Evolutionary conservation across 805 yeast genomes (phyloP), one percentile per base, ranked within the genome.

Genomic region (Metschnikowia arizonensis): DNA sequence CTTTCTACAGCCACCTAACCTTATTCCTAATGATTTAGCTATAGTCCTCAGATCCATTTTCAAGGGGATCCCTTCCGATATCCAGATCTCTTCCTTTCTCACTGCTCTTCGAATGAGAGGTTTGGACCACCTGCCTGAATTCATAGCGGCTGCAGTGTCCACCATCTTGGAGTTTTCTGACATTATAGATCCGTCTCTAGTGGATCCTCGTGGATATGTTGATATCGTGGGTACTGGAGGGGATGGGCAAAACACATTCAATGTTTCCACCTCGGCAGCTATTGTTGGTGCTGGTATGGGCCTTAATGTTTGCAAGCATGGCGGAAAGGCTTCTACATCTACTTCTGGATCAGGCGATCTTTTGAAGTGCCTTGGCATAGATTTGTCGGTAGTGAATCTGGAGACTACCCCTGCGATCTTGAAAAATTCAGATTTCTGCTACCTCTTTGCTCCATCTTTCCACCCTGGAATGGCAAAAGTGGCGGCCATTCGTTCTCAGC

Each of bases 221-320:
- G 99, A 93, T 63, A 87, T 93, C 25, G 99, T 93, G 5, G 99
- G 99, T 1, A 93, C 99, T 0, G 99, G 99, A 23, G 99, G 99
- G 12, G 99, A 93, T 61, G 97, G 97, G 1, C 96, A 93, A 60
- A 85, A 93, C 61, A 93, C 99, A 0, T 93, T 93, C 69, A 93
- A 93, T 56, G 99, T 93, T 2, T 85, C 95, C 12, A 93, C 99
- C 0, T 87, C 97, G 2, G 74, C 97, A 1, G 97, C 97, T 1
- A 88, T 93, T 39, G 89, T 93, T 2, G 93, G 89, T 0, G 88
- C 98, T 0, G 99, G 99, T 6, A 84, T 88, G 73, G 79, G 78
- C 1, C 64, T 91, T 33, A 77, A 78, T 18, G 83, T 93, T 14
- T 87, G 96, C 60, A 93, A 93, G 50, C 99, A 93, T 63, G 99